Percentiles rank a stretch among this genome's conserved stretches.
These are phyloP conservation scores for Periconia sp. DNA, from an alignment of 2,329 filamentous ascomycete species.

Conservation along the genomic window DNA sequence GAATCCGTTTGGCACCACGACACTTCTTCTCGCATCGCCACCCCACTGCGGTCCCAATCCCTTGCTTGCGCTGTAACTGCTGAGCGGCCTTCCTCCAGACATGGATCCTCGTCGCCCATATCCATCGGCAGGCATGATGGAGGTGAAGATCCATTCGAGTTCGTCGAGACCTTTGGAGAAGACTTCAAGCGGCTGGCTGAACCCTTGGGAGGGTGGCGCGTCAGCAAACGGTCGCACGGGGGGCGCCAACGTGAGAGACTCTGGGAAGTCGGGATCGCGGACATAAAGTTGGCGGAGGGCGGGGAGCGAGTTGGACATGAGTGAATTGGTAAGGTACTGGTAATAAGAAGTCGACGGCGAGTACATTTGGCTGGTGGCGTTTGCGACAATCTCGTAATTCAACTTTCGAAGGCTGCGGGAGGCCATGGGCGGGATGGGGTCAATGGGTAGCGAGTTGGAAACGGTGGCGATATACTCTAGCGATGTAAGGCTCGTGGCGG, in stretches of 20 bases:
- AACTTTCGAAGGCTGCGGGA: conserved; percentile 71
- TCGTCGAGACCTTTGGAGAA: conserved; percentile 69
- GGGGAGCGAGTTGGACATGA: conserved; percentile 75
- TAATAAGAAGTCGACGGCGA: conserved; percentile 68
- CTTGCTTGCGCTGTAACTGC: conserved; percentile 48
- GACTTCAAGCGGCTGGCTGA: conserved; percentile 62
- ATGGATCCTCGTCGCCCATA: conserved; percentile 43
- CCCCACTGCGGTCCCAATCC: conserved; percentile 60
- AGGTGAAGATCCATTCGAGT: conserved; percentile 68
- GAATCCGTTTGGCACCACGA: conserved; percentile 68
- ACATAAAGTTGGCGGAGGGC: conserved; percentile 79
- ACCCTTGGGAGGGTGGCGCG: conserved; percentile 37
- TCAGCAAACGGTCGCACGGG: conserved; percentile 59
- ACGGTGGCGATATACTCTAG: conserved; percentile 62
- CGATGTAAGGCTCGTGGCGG: conserved; percentile 60
- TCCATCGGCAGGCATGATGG: conserved; percentile 56
- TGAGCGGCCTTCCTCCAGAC: conserved; percentile 47
- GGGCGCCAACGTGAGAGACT: conserved; percentile 73
- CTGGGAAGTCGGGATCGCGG: conserved; percentile 79
- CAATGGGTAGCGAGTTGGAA: conserved; percentile 57
- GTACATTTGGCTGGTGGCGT: conserved; percentile 58
- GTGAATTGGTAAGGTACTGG: conserved; percentile 79
- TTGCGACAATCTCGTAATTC: conserved; percentile 78
- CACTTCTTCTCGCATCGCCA: conserved; percentile 60
- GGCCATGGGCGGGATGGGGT: conserved; percentile 63